phyloP scores from a whole-genome alignment of 805 yeast genomes.

The Nakazawaea pomicola region DNA sequence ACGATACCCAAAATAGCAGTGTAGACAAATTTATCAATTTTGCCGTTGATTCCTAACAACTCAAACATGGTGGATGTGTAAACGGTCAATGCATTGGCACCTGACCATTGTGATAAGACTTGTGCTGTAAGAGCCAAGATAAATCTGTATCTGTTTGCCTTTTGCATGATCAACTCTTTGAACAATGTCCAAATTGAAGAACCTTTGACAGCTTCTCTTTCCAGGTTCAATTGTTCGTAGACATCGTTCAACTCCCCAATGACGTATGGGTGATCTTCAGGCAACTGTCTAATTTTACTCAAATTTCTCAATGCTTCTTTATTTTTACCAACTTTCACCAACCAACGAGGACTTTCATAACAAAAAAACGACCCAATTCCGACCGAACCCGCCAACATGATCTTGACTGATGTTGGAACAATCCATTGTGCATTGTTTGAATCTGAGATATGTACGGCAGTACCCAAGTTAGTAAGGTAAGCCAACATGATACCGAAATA shows the following conservation, averaged over 20 bases:
- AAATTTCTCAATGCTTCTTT: conserved; percentile 36
- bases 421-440: conserved; percentile 45
- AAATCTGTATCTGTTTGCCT: conserved; percentile 42
- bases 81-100: conserved; percentile 51
- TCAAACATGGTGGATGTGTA: conserved; percentile 50
- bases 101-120: conserved; percentile 54
- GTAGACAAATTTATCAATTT: conserved; percentile 34
- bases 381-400: conserved; percentile 42
- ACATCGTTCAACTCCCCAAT: conserved; percentile 46
- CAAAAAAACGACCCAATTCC: conserved; percentile 38
- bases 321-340: conserved; percentile 34
- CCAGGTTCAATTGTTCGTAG: conserved; percentile 38
- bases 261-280: conserved; percentile 44
- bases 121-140: conserved; percentile 37
- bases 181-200: conserved; percentile 20
- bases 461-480: conserved; percentile 47
- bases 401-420: conserved; percentile 43
- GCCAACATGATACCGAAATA: conserved; percentile 48
- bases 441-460: conserved; percentile 38
- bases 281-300: conserved; percentile 28
- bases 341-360: conserved; percentile 49
- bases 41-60: conserved; percentile 39
- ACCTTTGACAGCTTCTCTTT: conserved; percentile 25
- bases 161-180: conserved; percentile 31
- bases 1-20: conserved; percentile 51